phyloP scores from a whole-genome alignment of 2,329 filamentous ascomycete species.

The Periconia sp. region DNA sequence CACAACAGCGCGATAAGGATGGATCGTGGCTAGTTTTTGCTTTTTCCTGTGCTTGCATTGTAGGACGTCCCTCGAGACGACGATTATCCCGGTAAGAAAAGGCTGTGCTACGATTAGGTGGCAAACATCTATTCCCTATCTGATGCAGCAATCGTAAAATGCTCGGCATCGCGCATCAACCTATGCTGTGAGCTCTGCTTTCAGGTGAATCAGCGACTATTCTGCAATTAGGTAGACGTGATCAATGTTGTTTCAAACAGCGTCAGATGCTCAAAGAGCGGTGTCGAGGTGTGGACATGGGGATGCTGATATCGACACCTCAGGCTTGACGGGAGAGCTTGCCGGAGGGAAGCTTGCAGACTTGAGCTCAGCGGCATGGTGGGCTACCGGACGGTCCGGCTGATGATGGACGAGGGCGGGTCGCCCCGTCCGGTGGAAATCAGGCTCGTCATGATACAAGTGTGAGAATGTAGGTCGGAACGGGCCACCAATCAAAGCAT shows the following conservation, averaged over 20 bases:
- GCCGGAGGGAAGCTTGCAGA: background rate
- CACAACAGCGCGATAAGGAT: background rate
- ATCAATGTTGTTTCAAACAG: background rate
- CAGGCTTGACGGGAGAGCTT: background rate
- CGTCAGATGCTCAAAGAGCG: background rate
- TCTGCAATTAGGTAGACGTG: no score
- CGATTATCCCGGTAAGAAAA: background rate
- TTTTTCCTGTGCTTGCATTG: constrained; percentile 1
- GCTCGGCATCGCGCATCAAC: no score
- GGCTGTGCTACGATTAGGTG: background rate
- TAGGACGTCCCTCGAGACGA: background rate
- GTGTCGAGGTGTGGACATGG: background rate
- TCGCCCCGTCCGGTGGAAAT: constrained; percentile 16
- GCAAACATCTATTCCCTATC: no score
- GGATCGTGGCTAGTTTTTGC: background rate
- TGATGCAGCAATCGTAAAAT: no score
- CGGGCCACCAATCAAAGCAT: constrained; percentile 9
- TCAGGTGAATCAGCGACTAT: no score
- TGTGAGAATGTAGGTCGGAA: constrained; percentile 2
- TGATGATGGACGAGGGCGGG: constrained; percentile 10
- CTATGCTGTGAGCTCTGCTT: no score
- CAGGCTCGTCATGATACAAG: constrained; percentile 2
- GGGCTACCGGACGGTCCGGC: background rate
- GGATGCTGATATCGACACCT: background rate
- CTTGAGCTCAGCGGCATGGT: background rate